A percentile compares a stretch with the other conserved stretches of the same genome.
Conservation (phyloP, 352 stramenopile genomes). For the Saprolegnia diclina region DNA sequence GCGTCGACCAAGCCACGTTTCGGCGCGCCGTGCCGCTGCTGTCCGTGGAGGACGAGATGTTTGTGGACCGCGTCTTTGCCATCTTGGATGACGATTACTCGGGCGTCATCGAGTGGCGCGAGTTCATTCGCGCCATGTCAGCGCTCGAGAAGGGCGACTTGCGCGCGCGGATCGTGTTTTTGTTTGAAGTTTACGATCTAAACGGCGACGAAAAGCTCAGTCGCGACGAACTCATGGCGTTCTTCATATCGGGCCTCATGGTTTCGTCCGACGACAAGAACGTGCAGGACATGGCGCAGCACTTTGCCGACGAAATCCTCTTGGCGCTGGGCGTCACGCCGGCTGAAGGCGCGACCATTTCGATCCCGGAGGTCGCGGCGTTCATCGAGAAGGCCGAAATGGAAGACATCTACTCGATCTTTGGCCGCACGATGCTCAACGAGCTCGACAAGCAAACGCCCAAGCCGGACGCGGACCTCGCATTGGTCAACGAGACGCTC, state of each 20-base stretch:
- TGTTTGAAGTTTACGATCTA: constrained; percentile 74
- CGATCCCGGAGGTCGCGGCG: constrained; percentile 40
- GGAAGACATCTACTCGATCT: constrained; percentile 52
- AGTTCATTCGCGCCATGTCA: constrained; percentile 66
- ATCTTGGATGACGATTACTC: constrained; percentile 59
- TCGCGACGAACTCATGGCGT: constrained; percentile 47
- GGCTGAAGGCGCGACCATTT: constrained; percentile 34
- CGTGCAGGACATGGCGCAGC: constrained; percentile 41
- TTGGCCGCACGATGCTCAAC: constrained; percentile 63
- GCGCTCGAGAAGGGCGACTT: constrained; percentile 57
- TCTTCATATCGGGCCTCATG: constrained; percentile 58
- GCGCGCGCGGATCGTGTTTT: constrained; percentile 44
- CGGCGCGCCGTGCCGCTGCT: constrained; percentile 53
- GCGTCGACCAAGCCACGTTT: constrained; percentile 61
- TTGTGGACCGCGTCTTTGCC: constrained; percentile 62
- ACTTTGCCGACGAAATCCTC: constrained; percentile 69
- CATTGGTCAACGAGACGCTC: neutral
- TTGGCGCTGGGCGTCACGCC: constrained; percentile 33
- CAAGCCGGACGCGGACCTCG: neutral
- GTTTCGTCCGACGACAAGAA: constrained; percentile 38
- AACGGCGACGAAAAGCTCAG: constrained; percentile 60
- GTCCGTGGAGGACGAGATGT: constrained; percentile 61
- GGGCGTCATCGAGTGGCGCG: constrained; percentile 57
- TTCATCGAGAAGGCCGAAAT: constrained; percentile 47
- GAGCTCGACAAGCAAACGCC: constrained; percentile 6